Base-by-base conservation (phyloP, 352 stramenopile genomes). In the Phytophthora lateralis region DNA sequence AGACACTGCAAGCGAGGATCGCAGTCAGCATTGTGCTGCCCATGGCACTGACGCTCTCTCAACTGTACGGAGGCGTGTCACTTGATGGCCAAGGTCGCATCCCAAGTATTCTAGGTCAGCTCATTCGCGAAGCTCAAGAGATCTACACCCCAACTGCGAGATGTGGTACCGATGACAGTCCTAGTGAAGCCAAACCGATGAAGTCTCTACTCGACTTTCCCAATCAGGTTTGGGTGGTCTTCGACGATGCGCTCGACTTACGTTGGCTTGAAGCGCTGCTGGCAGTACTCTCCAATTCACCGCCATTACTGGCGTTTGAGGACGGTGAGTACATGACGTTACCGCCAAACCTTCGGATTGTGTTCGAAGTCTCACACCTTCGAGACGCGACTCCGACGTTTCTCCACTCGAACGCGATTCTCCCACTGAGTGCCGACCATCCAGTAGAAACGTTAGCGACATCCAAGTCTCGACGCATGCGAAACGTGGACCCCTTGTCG, bases 241-340 rank as follows among this genome's bases (percentile, higher is more conserved):
- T 87, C 9, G 79, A 89, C 12, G 75, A 78, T 27, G 21, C 55
- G 0, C 34, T 85, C 11, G 66, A 81, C 15, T 8, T 62, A 0
- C n/a, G 51, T 11, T 89, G 76, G 79, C 47, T 80, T 4, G 77
- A 87, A 60, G 59, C 52, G 2, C 44, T 89, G 3, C 53, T 78
- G 4, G 58, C 56, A 21, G 38, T 80, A 2, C 53, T 85, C 10
- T 42, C n/a, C 0, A 58, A 54, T n/a, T 7, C 47, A 11, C 37
- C 45, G 2, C 14, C 43, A 0, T 12, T 77, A 7, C 11, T 83
- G 1, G 44, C 49, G 8, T 83, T 87, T 17, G 15, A 73, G 14
- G 71, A 82, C 30, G 72, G 76, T 4, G 75, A 77, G 41, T 79
- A 83, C 52, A 85, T 89, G 76, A 87, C 75, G 0, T 35, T 87